phyloP scores from a whole-genome alignment of 345 rosid species.

The Eutrema yunnanense region DNA sequence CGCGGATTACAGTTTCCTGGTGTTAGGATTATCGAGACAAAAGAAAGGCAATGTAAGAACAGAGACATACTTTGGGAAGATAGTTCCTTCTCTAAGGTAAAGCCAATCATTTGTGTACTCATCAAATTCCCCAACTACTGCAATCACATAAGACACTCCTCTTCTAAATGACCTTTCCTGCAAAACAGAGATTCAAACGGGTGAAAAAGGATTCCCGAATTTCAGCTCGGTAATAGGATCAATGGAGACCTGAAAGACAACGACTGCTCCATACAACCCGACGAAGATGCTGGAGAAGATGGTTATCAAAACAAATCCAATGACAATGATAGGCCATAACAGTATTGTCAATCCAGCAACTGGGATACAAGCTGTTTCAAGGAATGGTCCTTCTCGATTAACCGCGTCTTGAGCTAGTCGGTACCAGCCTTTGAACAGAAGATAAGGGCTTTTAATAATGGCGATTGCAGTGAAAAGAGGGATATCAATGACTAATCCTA shows the following conservation, averaged over 20 bases:
- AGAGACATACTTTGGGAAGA: conserved; percentile 65
- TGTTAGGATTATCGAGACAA: conserved; percentile 14
- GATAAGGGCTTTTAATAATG: conserved; percentile 60
- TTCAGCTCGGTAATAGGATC: background rate
- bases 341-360: conserved; percentile 77
- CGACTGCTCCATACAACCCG: conserved; percentile 64
- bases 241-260: conserved; percentile 56
- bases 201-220: background rate
- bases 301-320: conserved; percentile 53
- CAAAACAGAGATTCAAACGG: background rate
- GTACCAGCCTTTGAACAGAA: conserved; percentile 78
- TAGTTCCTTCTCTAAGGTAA: conserved; percentile 74
- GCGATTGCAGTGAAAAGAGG: conserved; percentile 67
- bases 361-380: conserved; percentile 75
- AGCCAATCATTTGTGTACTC: conserved; percentile 90
- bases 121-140: conserved; percentile 83
- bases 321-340: conserved; percentile 71
- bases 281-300: conserved; percentile 61
- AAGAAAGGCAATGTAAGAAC: conserved; percentile 7
- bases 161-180: conserved; percentile 76
- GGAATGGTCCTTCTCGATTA: conserved; percentile 74
- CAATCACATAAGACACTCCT: conserved; percentile 79
- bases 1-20: conserved; percentile 2
- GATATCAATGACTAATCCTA: conserved; percentile 61
- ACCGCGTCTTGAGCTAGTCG: conserved; percentile 60